A percentile compares a stretch with the other conserved stretches of the same genome.
Evolutionary conservation across 2,329 filamentous ascomycete species (phyloP).

Genomic region (Plectosphaerella sp.): DNA sequence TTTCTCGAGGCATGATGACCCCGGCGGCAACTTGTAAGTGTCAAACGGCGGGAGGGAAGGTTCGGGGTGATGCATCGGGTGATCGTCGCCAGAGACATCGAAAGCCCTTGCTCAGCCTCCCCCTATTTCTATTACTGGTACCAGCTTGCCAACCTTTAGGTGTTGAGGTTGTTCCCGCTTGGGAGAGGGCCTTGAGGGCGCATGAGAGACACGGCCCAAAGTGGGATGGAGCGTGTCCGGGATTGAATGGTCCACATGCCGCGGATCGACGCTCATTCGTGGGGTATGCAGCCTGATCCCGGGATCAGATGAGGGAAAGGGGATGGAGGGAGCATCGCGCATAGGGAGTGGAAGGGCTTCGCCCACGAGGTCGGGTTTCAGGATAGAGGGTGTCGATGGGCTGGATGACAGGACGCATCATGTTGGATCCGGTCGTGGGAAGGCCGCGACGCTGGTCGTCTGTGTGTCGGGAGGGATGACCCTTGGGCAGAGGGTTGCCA

Average conservation of each 20-base stretch:
- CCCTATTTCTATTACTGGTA: background rate
- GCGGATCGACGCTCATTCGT: constrained; percentile 3
- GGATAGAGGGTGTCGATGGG: background rate
- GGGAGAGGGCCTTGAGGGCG: background rate
- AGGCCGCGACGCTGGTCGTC: constrained; percentile 1
- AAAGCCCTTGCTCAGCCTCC: background rate
- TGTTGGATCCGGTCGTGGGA: background rate
- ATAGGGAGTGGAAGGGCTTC: background rate
- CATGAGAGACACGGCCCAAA: background rate
- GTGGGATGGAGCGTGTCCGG: constrained; percentile 1
- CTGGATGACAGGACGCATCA: background rate
- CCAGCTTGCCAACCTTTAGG: too few species aligned
- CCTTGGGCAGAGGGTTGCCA: background rate
- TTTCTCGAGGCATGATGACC: background rate
- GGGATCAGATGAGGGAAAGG: background rate
- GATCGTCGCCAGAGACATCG: background rate
- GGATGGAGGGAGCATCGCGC: background rate
- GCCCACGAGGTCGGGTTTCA: background rate
- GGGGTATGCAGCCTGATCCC: constrained; percentile 1
- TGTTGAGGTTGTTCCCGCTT: too few species aligned
- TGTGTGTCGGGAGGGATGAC: background rate
- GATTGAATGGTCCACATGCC: background rate
- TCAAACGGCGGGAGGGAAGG: too few species aligned
- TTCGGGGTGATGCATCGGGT: background rate
- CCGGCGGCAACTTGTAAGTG: background rate